Evolutionary conservation across 2,329 filamentous ascomycete genomes (phyloP).

Genomic region (Aschersonia sp.): DNA sequence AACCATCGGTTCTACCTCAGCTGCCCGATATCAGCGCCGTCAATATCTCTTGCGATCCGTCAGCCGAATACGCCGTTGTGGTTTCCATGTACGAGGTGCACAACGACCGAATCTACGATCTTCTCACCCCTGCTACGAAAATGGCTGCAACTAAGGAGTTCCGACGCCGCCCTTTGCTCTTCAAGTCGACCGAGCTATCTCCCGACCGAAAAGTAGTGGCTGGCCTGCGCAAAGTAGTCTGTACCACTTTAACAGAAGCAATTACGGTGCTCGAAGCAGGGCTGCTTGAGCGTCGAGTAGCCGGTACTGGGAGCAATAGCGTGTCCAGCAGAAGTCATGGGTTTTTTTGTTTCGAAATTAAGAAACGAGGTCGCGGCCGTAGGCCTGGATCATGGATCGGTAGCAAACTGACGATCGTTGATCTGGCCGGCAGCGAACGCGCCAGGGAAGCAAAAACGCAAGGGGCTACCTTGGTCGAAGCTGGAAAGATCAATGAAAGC

Average conservation of each 20-base stretch:
- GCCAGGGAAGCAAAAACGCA: slow-evolving; percentile 89
- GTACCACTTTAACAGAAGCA: slow-evolving; percentile 67
- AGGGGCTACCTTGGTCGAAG: slow-evolving; percentile 82
- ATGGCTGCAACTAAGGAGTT: slow-evolving; percentile 51
- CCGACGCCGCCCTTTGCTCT: slow-evolving; percentile 67
- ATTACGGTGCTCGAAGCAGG: slow-evolving; percentile 83
- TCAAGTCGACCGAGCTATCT: slow-evolving; percentile 81
- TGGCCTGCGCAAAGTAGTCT: slow-evolving; percentile 80
- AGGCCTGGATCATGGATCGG: slow-evolving; percentile 51
- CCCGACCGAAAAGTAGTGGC: slow-evolving; percentile 91
- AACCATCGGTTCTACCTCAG: slow-evolving; percentile 57
- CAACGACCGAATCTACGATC: slow-evolving; percentile 93
- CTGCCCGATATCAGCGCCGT: slow-evolving; percentile 61
- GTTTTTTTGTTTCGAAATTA: slow-evolving; percentile 91
- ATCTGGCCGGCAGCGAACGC: slow-evolving; percentile 85
- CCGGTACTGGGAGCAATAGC: slow-evolving; percentile 86
- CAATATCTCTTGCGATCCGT: slow-evolving; percentile 40
- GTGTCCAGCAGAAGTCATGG: slow-evolving; percentile 86
- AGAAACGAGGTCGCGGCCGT: slow-evolving; percentile 48
- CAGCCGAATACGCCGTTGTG: slow-evolving; percentile 71
- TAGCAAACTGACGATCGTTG: slow-evolving; percentile 74
- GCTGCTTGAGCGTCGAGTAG: slow-evolving; percentile 70
- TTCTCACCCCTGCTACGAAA: slow-evolving; percentile 53
- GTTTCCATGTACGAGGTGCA: slow-evolving; percentile 99
- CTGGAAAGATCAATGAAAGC: slow-evolving; percentile 96